Evolutionary conservation across 1,139 yeast species (phyloP), one percentile per base, ranked within the genome.

Genomic region (Hansenula sp.): DNA sequence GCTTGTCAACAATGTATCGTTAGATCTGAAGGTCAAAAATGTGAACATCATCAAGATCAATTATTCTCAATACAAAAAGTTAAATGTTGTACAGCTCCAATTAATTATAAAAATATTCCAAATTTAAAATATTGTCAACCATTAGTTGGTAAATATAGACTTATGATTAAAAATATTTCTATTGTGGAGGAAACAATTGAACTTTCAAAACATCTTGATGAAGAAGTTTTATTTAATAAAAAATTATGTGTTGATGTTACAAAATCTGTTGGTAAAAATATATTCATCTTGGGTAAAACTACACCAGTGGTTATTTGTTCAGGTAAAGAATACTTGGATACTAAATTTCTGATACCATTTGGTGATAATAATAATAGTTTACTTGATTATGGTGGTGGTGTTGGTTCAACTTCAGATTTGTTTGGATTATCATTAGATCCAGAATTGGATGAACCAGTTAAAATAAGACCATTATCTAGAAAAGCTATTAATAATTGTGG

Each of bases 151-250:
- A 12, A 30, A 32, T 19, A 36, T 19, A 34, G 26, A 21, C 32
- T 8, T 27, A 19, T 20, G 28, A 37, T 32, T n/a, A 22, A 34
- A 3, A 8, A 32, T 4, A 26, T 27, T 7, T 45, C 51, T 16
- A 16, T 20, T 2, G 34, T 44, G 13, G 27, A 27, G 8, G 28
- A 34, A 14, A 28, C 32, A 6, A 24, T 13, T 36, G 40, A 11
- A 34, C 14, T 3, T 33, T 41, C 3, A 36, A 34, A 36, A 10
- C 43, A 42, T 20, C 29, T 20, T 4, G 44, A 44, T 33, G 41
- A 46, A 16, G 52, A 45, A 30, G 28, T 48, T 7, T 37, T 48
- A 4, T 48, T 48, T 28, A 42, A 44, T 10, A 41, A 27, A 25
- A 20, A 26, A 7, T 35, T 45, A 29, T 26, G 38, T 6, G 45